Percentiles rank a stretch among this genome's conserved stretches.
These are phyloP conservation scores for Leccinellum rugosiceps DNA, from an alignment of 768 basidiomycete genomes.

Conservation along the genomic window DNA sequence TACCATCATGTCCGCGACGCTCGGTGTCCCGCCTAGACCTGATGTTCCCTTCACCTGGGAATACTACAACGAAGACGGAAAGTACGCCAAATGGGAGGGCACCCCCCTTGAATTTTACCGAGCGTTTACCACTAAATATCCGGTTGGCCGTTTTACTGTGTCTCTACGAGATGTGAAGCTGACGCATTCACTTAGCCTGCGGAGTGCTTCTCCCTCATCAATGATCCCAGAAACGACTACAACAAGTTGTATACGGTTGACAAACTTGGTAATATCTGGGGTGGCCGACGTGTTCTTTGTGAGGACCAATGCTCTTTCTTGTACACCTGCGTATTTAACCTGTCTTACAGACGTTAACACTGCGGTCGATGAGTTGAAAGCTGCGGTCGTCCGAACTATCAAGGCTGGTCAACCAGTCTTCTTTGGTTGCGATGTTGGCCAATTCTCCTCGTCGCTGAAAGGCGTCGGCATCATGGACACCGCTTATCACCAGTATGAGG, in stretches of 20 bases:
- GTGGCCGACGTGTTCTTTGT: conserved; percentile 83
- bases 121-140: conserved; percentile 54
- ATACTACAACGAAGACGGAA: conserved; percentile 79
- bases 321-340: background rate
- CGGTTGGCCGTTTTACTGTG: conserved; percentile 37
- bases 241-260: conserved; percentile 87
- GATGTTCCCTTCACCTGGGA: conserved; percentile 80
- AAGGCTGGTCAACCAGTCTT: conserved; percentile 88
- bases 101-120: conserved; percentile 81
- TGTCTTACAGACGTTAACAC: conserved; percentile 77
- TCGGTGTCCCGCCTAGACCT: conserved; percentile 82
- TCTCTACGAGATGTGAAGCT: background rate
- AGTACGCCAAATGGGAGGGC: conserved; percentile 70
- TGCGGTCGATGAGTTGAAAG: conserved; percentile 76
- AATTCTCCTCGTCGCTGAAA: conserved; percentile 62
- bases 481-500: conserved; percentile 79
- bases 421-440: conserved; percentile 96
- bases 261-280: conserved; percentile 91
- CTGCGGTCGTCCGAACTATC: conserved; percentile 77
- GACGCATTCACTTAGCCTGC: conserved; percentile 40
- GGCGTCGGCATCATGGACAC: conserved; percentile 82
- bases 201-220: conserved; percentile 89
- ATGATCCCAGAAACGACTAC: conserved; percentile 88
- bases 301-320: conserved; percentile 29
- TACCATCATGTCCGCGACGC: conserved; percentile 75